Conservation (phyloP, 805 yeast genomes). For the Limtongia smithiae region DNA sequence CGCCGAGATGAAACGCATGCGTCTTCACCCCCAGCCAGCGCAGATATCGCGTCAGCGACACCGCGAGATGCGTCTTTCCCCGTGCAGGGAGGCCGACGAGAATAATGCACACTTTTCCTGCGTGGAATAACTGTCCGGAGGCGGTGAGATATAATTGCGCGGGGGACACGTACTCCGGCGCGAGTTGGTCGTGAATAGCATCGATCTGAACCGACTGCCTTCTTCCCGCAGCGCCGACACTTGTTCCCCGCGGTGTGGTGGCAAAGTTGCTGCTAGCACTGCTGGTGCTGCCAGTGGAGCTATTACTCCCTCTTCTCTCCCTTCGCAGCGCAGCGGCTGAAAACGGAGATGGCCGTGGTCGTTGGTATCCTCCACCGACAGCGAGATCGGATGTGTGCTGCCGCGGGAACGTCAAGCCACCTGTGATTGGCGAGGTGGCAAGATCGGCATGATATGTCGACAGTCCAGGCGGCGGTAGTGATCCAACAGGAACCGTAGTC, state of each 20-base stretch:
- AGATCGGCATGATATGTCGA: slow-evolving; percentile 28
- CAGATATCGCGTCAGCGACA: slow-evolving; percentile 82
- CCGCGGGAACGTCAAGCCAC: slow-evolving; percentile 11
- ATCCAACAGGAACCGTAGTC: neutral
- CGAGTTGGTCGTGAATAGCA: slow-evolving; percentile 64
- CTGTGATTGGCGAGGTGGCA: slow-evolving; percentile 28
- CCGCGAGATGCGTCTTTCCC: slow-evolving; percentile 91
- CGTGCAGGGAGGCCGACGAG: slow-evolving; percentile 93
- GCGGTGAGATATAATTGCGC: slow-evolving; percentile 93
- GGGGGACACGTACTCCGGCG: slow-evolving; percentile 70
- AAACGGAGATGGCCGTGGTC: slow-evolving; percentile 6
- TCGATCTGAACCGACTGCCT: slow-evolving; percentile 38
- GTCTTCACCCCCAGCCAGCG: slow-evolving; percentile 96
- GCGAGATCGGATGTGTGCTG: slow-evolving; percentile 1
- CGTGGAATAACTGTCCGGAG: slow-evolving; percentile 88
- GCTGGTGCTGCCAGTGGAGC: no score
- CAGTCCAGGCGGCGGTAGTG: slow-evolving; percentile 18
- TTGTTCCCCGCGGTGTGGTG: slow-evolving; percentile 1
- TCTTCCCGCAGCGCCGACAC: neutral
- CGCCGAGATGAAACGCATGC: slow-evolving; percentile 86
- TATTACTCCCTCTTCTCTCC: neutral
- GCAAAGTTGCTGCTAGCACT: no score
- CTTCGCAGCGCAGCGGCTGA: neutral
- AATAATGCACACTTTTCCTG: slow-evolving; percentile 86
- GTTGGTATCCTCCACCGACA: slow-evolving; percentile 13